These are phyloP conservation scores for Lepraria neglecta DNA, from an alignment of 495 filamentous ascomycete species.

Conservation along the genomic window DNA sequence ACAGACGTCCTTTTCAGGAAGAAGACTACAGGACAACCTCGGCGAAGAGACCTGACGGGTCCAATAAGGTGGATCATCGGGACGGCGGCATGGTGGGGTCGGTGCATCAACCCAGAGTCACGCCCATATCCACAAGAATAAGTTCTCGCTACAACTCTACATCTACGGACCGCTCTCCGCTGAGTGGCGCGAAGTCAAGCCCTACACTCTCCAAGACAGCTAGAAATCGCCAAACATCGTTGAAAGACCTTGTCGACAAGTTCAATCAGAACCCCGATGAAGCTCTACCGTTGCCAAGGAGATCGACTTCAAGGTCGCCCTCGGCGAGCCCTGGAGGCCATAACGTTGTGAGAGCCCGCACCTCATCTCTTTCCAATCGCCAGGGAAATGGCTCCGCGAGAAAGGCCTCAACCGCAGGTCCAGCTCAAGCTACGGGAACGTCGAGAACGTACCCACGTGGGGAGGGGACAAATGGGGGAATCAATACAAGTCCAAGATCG, in stretches of 20 bases:
- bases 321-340: slow-evolving; percentile 19
- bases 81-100: slow-evolving; percentile 27
- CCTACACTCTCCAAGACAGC: slow-evolving; percentile 28
- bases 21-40: slow-evolving; percentile 27
- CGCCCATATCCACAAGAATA: slow-evolving; percentile 29
- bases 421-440: not conserved
- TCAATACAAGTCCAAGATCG: slow-evolving; percentile 16
- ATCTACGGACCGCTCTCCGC: slow-evolving; percentile 26
- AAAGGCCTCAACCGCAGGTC: not conserved
- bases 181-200: slow-evolving; percentile 25
- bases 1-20: slow-evolving; percentile 34
- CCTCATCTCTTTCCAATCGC: slow-evolving; percentile 29
- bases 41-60: slow-evolving; percentile 29
- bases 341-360: slow-evolving; percentile 25
- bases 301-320: slow-evolving; percentile 31
- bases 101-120: slow-evolving; percentile 13
- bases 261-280: slow-evolving; percentile 55
- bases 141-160: slow-evolving; percentile 38
- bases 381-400: not conserved
- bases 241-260: slow-evolving; percentile 56
- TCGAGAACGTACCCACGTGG: slow-evolving; percentile 19
- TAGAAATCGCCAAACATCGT: slow-evolving; percentile 44
- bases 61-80: slow-evolving; percentile 29
- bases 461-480: slow-evolving; percentile 20
- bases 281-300: slow-evolving; percentile 43